A percentile compares a stretch with the other conserved stretches of the same genome.
These are phyloP conservation scores for Plasmopara muralis DNA, from an alignment of 352 stramenopile species.

Conservation along the genomic window DNA sequence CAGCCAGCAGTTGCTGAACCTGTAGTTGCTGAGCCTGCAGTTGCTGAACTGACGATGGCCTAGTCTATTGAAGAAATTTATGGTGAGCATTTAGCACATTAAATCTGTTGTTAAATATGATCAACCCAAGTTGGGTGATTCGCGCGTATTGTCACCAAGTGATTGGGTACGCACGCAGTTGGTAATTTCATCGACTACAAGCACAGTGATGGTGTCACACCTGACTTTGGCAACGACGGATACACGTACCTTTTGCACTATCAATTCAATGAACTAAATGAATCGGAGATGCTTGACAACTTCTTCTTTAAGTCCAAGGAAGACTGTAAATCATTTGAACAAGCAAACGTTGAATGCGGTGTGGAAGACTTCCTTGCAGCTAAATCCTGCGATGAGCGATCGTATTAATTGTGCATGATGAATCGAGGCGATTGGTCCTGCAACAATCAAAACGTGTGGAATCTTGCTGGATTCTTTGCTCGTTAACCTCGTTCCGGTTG, in stretches of 20 bases:
- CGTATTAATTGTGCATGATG: slow-evolving; percentile 2
- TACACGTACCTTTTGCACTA: neutral
- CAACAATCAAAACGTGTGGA: slow-evolving; percentile 4
- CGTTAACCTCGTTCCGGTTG: slow-evolving; percentile 2
- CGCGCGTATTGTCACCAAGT: neutral
- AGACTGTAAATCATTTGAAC: neutral
- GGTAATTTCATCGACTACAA: neutral
- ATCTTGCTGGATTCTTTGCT: slow-evolving; percentile 5
- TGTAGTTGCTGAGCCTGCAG: neutral
- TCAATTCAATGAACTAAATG: slow-evolving; percentile 3
- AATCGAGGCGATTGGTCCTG: slow-evolving; percentile 1
- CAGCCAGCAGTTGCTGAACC: slow-evolving; percentile 1
- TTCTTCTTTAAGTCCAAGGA: neutral
- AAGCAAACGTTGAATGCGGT: slow-evolving; percentile 3
- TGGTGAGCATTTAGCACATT: slow-evolving; percentile 1
- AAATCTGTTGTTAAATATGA: slow-evolving; percentile 1
- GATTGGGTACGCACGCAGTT: neutral
- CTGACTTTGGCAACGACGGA: slow-evolving; percentile 1
- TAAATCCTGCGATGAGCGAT: neutral
- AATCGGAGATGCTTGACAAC: slow-evolving; percentile 3
- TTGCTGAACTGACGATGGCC: neutral
- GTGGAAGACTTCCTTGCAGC: slow-evolving; percentile 1
- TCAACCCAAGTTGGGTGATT: slow-evolving; percentile 2
- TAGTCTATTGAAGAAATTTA: slow-evolving; percentile 1
- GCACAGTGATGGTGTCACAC: neutral